Percentiles rank a stretch among this genome's conserved stretches.
Conservation (phyloP, 2,329 filamentous ascomycete species). For the Raffaelea ambrosiae region DNA sequence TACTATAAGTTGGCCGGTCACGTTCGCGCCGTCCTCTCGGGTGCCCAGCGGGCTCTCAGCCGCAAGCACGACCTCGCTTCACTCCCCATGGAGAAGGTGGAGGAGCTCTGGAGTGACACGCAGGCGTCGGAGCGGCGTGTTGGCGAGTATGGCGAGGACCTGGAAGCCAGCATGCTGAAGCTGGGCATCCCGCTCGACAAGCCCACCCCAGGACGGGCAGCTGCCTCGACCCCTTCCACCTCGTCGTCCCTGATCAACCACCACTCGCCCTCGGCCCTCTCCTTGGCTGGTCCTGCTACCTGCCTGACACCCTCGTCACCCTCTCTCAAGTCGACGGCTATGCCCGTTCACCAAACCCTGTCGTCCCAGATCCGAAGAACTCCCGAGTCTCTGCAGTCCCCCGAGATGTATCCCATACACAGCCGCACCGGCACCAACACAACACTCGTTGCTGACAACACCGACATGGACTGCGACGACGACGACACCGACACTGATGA, state of each 20-base stretch:
- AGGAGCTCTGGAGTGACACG: slow-evolving; percentile 18
- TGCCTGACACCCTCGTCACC: too few species aligned
- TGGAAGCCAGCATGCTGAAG: slow-evolving; percentile 18
- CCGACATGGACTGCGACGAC: neutral
- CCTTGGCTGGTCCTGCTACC: neutral
- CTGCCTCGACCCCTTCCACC: neutral
- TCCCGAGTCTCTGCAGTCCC: neutral
- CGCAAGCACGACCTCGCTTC: slow-evolving; percentile 16
- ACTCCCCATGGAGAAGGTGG: slow-evolving; percentile 14
- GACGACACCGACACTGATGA: neutral
- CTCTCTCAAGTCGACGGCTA: neutral
- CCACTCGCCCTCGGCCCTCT: neutral
- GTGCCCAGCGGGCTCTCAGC: slow-evolving; percentile 16
- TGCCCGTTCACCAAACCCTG: neutral
- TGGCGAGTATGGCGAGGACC: slow-evolving; percentile 17
- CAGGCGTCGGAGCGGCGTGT: slow-evolving; percentile 18
- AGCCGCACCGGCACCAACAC: too few species aligned
- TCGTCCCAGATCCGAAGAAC: neutral
- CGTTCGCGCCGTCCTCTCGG: slow-evolving; percentile 14
- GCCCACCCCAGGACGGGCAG: slow-evolving; percentile 1
- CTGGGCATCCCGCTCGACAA: slow-evolving; percentile 15
- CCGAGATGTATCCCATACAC: too few species aligned
- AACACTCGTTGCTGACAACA: neutral
- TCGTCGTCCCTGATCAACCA: neutral
- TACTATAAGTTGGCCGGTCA: slow-evolving; percentile 16